Conservation (phyloP, 1,139 yeast species). For the Protomyces inundatus region DNA sequence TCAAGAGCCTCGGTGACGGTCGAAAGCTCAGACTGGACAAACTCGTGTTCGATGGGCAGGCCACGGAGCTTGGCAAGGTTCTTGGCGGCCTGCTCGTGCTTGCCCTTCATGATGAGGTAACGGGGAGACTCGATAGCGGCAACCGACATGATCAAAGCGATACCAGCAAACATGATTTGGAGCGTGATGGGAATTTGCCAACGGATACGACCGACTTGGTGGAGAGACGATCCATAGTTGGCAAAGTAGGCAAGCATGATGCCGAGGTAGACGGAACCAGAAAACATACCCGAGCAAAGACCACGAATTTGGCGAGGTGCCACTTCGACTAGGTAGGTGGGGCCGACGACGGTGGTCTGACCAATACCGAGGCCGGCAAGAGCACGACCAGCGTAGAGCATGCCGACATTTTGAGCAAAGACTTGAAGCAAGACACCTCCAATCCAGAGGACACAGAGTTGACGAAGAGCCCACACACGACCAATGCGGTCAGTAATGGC, state of each 20-base stretch:
- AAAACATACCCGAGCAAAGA: conserved; percentile 47
- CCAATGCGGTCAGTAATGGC: conserved; percentile 53
- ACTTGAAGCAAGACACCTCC: conserved; percentile 52
- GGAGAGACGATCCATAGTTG: conserved; percentile 43
- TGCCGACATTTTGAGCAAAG: conserved; percentile 47
- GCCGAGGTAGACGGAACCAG: conserved; percentile 56
- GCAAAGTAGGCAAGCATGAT: conserved; percentile 50
- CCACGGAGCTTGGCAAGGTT: conserved; percentile 48
- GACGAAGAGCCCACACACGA: conserved; percentile 50
- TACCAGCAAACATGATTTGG: conserved; percentile 37
- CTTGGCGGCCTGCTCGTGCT: conserved; percentile 41
- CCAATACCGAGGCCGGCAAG: conserved; percentile 56
- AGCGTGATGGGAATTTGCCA: conserved; percentile 41
- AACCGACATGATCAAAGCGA: conserved; percentile 17
- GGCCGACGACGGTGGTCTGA: conserved; percentile 56
- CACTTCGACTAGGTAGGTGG: conserved; percentile 51
- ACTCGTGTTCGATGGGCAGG: conserved; percentile 47
- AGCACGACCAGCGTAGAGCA: conserved; percentile 45
- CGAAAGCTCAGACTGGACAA: conserved; percentile 1
- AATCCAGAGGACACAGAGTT: conserved; percentile 46
- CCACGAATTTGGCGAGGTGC: conserved; percentile 54
- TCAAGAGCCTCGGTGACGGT: conserved; percentile 34
- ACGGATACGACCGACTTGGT: conserved; percentile 41
- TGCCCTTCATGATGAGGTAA: conserved; percentile 43
- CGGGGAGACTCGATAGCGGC: conserved; percentile 46